Evolutionary conservation across 2,329 filamentous ascomycete species (phyloP), one percentile per base, ranked within the genome.

Genomic region (Nothophaeocryptopus gaeumannii): DNA sequence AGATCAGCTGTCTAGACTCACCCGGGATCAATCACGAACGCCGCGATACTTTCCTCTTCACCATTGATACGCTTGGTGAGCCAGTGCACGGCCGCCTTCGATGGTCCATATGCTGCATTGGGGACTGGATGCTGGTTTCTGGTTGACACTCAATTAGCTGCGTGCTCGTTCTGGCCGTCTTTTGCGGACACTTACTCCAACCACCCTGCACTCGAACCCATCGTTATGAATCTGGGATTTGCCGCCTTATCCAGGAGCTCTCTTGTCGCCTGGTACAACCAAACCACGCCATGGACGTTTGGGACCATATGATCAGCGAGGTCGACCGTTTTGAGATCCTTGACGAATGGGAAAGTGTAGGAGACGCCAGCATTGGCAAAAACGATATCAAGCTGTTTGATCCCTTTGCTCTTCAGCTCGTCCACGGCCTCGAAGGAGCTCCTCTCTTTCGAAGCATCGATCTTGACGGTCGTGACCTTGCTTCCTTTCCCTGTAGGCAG

Each of bases 361-460:
- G 32, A 30, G 37, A 59, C 54, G 11, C 54, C 58, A 7, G 56
- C 55, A 36, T 60, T 60, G 20, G 56, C 58, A 16, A 60, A 53
- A 5, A 60, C 56, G 31, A 49, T 36, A 42, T 60, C 58, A 52
- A 67, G 32, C 52, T 55, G 10, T 54, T 60, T 45, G 61, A 68
- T 30, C 52, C 58, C 29, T 45, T 54, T n/a, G 68, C 53, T 9
- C 16, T 42, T 30, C 8, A 33, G 38, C 5, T 45, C 32, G 8
- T 84, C 78, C 0, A 96, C 88, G 2, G 90, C 88, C 41, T 78
- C 75, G 70, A 91, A 85, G 45, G 96, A 71, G 57, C 95, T 86
- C 20, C 77, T 78, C 26, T 92, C 81, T 15, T 80, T 88, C 60
- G 96, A 66, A 26, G 40, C 40, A 14, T 43, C 40, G 31, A 43